Conservation (phyloP, 2,329 filamentous ascomycete genomes). For the Phaeosphaeriaceae sp. region DNA sequence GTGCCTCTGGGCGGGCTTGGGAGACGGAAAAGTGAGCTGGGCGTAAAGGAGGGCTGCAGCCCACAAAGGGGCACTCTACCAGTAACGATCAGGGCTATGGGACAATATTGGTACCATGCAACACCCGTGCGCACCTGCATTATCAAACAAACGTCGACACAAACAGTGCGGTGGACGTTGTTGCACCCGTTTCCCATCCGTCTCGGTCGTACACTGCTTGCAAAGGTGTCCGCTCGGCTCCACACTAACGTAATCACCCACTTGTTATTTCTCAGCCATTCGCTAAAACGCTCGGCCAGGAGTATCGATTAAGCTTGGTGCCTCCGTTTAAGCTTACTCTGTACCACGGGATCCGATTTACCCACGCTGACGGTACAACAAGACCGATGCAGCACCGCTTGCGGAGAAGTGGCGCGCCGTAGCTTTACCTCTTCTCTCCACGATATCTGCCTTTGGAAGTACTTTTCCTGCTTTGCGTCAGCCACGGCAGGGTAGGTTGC, state of each 20-base stretch:
- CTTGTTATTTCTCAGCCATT: constrained; percentile 27
- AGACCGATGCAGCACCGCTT: constrained; percentile 6
- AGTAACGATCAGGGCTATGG: constrained; percentile 1
- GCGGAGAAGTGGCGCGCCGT: neutral
- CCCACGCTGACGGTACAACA: constrained; percentile 36
- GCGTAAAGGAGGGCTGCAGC: neutral
- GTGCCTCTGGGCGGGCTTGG: constrained; percentile 26
- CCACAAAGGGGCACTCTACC: neutral
- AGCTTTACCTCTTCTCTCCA: constrained; percentile 2
- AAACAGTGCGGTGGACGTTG: constrained; percentile 18
- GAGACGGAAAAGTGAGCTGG: constrained; percentile 13
- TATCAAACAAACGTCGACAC: neutral
- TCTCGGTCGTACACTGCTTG: constrained; percentile 24
- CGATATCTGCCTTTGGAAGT: neutral
- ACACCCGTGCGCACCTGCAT: neutral
- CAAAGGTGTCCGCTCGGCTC: constrained; percentile 38
- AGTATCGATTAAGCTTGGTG: constrained; percentile 39
- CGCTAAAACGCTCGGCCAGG: constrained; percentile 28
- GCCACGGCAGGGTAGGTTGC: neutral
- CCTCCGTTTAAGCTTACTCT: constrained; percentile 45
- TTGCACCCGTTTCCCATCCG: constrained; percentile 11
- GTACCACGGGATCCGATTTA: constrained; percentile 34
- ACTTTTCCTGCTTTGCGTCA: neutral
- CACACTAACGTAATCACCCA: constrained; percentile 39
- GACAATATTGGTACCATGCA: constrained; percentile 5